phyloP scores from a whole-genome alignment of 805 yeast species.

The Candida pini region DNA sequence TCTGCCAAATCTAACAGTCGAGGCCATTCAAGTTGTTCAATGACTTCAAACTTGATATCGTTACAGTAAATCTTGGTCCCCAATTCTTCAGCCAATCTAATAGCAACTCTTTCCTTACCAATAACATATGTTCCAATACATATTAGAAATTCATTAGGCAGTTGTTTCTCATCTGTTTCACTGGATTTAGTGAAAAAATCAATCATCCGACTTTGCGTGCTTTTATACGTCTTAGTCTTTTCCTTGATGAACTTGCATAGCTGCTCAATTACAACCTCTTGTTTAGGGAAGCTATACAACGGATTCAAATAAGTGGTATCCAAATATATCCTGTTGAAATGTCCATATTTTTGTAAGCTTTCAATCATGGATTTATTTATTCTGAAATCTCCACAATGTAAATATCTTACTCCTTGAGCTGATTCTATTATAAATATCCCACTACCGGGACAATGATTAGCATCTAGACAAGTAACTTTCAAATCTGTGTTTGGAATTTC shows the following conservation, averaged over 20 bases:
- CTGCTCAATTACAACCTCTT: slow-evolving; percentile 55
- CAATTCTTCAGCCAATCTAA: slow-evolving; percentile 50
- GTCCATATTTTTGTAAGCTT: slow-evolving; percentile 24
- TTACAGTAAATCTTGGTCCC: slow-evolving; percentile 52
- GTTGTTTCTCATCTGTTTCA: too few relatives aligned
- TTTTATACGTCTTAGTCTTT: slow-evolving; percentile 19
- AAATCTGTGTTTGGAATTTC: slow-evolving; percentile 36
- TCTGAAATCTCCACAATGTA: slow-evolving; percentile 95
- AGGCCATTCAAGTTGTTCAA: slow-evolving; percentile 42
- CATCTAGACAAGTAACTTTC: slow-evolving; percentile 63
- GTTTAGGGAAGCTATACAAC: slow-evolving; percentile 70
- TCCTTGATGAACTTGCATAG: slow-evolving; percentile 47
- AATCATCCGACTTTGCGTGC: slow-evolving; percentile 30
- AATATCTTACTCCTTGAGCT: slow-evolving; percentile 28
- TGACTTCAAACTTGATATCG: slow-evolving; percentile 40
- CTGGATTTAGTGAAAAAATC: slow-evolving; percentile 27
- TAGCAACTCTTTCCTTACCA: slow-evolving; percentile 86
- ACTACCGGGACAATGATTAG: slow-evolving; percentile 98
- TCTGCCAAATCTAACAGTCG: slow-evolving; percentile 33
- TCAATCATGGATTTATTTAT: slow-evolving; percentile 49
- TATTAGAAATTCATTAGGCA: slow-evolving; percentile 34
- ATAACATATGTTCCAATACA: slow-evolving; percentile 86
- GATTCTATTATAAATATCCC: slow-evolving; percentile 68
- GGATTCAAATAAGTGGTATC: slow-evolving; percentile 91
- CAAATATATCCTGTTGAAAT: slow-evolving; percentile 61